These are phyloP conservation scores for Stenocarpella maydis DNA, from an alignment of 2,329 filamentous ascomycete species.

Conservation along the genomic window DNA sequence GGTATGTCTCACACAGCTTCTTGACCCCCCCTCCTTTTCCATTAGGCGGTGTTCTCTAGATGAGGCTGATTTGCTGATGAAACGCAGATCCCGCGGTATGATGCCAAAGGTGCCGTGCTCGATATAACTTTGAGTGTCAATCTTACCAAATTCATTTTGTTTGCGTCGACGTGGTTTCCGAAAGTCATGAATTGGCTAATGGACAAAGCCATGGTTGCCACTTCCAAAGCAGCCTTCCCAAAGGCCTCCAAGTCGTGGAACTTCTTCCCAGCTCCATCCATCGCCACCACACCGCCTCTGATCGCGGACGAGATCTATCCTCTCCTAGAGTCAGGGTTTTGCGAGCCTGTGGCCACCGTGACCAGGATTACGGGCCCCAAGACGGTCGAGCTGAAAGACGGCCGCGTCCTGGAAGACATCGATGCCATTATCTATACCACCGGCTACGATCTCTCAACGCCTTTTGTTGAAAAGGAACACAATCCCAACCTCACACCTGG, in stretches of 20 bases:
- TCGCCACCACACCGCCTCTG: slow-evolving; percentile 27
- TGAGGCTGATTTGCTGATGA: not conserved
- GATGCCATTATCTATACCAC: slow-evolving; percentile 35
- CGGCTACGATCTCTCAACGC: slow-evolving; percentile 25
- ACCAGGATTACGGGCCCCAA: slow-evolving; percentile 28
- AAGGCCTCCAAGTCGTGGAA: slow-evolving; percentile 24
- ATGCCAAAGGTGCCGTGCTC: not conserved
- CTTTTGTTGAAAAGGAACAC: slow-evolving; percentile 15
- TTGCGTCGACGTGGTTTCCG: slow-evolving; percentile 10
- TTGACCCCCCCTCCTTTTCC: too few relatives aligned
- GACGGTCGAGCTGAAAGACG: slow-evolving; percentile 29
- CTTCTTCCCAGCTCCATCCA: slow-evolving; percentile 27
- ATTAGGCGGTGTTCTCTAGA: not conserved
- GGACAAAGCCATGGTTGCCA: not conserved
- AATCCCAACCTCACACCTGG: not conserved
- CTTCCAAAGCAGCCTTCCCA: slow-evolving; percentile 25
- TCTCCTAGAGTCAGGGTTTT: slow-evolving; percentile 32
- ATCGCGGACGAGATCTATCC: slow-evolving; percentile 32
- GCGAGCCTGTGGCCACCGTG: slow-evolving; percentile 29
- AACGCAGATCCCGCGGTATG: slow-evolving; percentile 11
- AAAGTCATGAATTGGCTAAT: not conserved
- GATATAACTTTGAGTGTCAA: not conserved
- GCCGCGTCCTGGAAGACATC: slow-evolving; percentile 30
- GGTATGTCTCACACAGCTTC: not conserved
- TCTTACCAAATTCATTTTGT: not conserved